Evolutionary conservation across 2,329 filamentous ascomycete genomes (phyloP), one percentile per base, ranked within the genome.

Genomic region (Fragosphaeria purpurea): DNA sequence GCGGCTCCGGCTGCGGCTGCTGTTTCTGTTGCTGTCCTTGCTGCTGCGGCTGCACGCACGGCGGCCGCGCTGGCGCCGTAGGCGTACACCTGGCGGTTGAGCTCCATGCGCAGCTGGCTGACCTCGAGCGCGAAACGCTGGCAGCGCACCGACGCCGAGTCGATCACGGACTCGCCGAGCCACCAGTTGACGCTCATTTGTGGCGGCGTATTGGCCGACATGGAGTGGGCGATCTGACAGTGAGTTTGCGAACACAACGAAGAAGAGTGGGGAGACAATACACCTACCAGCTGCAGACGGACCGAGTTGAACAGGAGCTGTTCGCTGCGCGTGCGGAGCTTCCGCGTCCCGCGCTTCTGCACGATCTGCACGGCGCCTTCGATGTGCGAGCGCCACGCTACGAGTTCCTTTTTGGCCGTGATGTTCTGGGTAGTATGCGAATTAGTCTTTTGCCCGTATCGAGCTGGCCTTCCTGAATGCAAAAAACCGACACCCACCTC

Each of bases 371-470:
- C 74, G 10, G 80, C 80, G 3, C 79, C 80, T 54, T 81, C 76
- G 13, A 78, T 73, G 58, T 83, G 80, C 7, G 77, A 79, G 4
- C 77, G 77, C 80, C 80, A 83, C 1, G 78, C 77, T 47, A 74
- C 64, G 61, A 74, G 72, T 37, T 72, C 75, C 44, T 76, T 65
- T 50, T 72, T 74, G 8, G 76, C 73, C 1, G 74, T 74, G 42
- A 82, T 79, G 48, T 72, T 77, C 64, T 63, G 35, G 33, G 22
- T 22, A 13, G 10, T n/a, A 34, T 7, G 32, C 5, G 8, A 11
- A 31, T 41, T 22, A 50, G 48, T 30, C 38, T 7, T 6, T 31
- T 13, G 32, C 4, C 32, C 35, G 35, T 37, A 11, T 11, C 11
- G 35, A 7, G 35, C 35, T 37, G 35, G 7, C 7, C 7, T 37